Conservation (phyloP, 495 filamentous ascomycete species). For the Cudoniella acicularis region DNA sequence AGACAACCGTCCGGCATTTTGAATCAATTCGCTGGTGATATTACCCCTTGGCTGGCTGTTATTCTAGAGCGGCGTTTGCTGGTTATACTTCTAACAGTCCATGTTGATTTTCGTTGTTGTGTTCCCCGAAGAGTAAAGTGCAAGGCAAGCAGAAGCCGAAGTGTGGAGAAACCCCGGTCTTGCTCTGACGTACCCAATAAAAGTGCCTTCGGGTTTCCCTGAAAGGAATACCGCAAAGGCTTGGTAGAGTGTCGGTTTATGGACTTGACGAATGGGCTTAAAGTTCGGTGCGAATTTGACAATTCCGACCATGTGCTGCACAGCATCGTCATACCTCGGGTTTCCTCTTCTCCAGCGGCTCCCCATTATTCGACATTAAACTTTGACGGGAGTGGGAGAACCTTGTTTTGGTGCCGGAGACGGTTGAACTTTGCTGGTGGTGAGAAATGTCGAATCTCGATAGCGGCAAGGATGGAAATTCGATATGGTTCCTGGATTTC, state of each 20-base stretch:
- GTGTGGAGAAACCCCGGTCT: not conserved
- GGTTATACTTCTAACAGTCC: no score
- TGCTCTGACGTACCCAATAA: not conserved
- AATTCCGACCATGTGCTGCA: not conserved
- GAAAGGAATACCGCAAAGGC: not conserved
- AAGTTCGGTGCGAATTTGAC: not conserved
- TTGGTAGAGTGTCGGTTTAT: not conserved
- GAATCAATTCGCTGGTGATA: not conserved
- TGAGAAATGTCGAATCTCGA: not conserved
- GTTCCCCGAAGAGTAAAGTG: no score
- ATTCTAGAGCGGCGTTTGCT: no score
- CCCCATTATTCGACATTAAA: not conserved
- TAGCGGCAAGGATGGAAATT: not conserved
- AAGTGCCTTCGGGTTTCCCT: not conserved
- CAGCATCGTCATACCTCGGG: not conserved
- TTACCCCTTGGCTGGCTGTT: no score
- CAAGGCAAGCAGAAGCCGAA: not conserved
- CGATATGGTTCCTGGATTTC: not conserved
- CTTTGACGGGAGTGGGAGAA: not conserved
- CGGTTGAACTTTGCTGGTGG: not conserved
- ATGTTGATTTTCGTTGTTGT: no score
- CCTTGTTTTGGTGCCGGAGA: not conserved
- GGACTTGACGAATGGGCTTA: not conserved
- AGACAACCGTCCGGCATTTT: not conserved
- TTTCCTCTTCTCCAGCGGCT: not conserved